phyloP scores from a whole-genome alignment of 768 basidiomycete genomes.

The Hericium coralloides region DNA sequence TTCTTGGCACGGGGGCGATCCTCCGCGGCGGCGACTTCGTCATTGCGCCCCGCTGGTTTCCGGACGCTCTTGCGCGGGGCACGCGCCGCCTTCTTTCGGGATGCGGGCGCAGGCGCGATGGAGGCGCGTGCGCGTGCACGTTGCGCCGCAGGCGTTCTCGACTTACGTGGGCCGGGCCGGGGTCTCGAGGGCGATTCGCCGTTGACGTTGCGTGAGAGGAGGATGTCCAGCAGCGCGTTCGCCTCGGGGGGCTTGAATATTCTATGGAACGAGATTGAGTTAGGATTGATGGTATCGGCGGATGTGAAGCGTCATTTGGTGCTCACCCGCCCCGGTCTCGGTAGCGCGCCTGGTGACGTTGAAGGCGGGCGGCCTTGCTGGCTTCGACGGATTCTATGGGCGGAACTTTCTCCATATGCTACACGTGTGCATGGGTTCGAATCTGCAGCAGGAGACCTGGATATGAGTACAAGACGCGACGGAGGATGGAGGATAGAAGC shows the following conservation, averaged over 20 bases:
- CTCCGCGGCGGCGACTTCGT: too few relatives aligned
- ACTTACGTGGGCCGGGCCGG: not conserved
- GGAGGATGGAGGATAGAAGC: not conserved
- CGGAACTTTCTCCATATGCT: not conserved
- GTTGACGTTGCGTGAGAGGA: conserved; percentile 40
- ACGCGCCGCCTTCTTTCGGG: not conserved
- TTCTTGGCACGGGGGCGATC: too few relatives aligned
- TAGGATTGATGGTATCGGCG: not conserved
- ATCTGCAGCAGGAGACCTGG: not conserved
- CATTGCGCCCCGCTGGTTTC: not conserved
- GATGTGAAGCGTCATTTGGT: too few relatives aligned
- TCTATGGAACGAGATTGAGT: conserved; percentile 19
- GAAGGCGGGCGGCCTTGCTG: conserved; percentile 49
- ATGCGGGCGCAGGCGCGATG: not conserved
- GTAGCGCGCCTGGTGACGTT: conserved; percentile 58
- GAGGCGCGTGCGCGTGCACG: not conserved
- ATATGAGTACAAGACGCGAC: not conserved
- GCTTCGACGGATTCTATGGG: conserved; percentile 37
- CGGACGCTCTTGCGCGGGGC: not conserved
- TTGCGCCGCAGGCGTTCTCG: not conserved
- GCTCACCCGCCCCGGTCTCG: conserved; percentile 41
- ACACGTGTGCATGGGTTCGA: too few relatives aligned
- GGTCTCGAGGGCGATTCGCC: conserved; percentile 37
- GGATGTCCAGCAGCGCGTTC: conserved; percentile 43
- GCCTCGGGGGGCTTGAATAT: conserved; percentile 44